Base-by-base conservation (phyloP, 2,329 filamentous ascomycete genomes). In the Ascochyta lentis region DNA sequence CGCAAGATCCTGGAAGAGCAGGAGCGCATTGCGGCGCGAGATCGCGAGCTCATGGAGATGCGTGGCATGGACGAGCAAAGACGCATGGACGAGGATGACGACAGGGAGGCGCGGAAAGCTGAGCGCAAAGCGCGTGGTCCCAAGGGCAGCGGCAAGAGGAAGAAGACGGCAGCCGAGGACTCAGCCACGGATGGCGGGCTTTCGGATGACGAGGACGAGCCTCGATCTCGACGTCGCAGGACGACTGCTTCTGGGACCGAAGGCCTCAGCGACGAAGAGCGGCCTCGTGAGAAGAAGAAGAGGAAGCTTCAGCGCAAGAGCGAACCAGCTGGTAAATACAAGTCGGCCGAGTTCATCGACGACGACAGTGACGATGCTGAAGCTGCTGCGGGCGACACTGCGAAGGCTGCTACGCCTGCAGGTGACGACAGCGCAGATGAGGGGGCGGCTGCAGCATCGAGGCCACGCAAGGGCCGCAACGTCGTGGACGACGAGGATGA, bases 1-100 rank as follows among this genome's bases (percentile, higher is more conserved):
- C 86, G 89, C 58, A 91, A 91, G 78, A 89, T 98, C 61, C 85
- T 87, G n/a, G 91, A 91, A 70, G 93, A 98, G 74, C 88, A 94
- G 56, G 87, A 91, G 64, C 86, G 85, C 66, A 93, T 98, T 70
- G 83, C 88, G 16, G 90, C 92, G 55, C 84, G 87, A 39, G 80
- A 96, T 69, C 84, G 90, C 49, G 83, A 86, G 61, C 80, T 91
- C 43, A 90, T 91, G 23, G 87, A 89, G 65, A 82, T 86, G 68
- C 85, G 91, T 29, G 81, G 83, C 1, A 89, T 90, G 62, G 89
- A 92, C 63, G 90, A 94, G 55, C 81, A 83, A 54, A 80, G 80
- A 37, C 82, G 86, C 39, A 76, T 88, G 62, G 89, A 89, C 43
- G 67, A 73, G 23, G 68, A 74, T 27, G 91, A 91, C 3, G 92